These are phyloP conservation scores for Monascus purpureus DNA, from an alignment of 495 filamentous ascomycete species.

Conservation along the genomic window DNA sequence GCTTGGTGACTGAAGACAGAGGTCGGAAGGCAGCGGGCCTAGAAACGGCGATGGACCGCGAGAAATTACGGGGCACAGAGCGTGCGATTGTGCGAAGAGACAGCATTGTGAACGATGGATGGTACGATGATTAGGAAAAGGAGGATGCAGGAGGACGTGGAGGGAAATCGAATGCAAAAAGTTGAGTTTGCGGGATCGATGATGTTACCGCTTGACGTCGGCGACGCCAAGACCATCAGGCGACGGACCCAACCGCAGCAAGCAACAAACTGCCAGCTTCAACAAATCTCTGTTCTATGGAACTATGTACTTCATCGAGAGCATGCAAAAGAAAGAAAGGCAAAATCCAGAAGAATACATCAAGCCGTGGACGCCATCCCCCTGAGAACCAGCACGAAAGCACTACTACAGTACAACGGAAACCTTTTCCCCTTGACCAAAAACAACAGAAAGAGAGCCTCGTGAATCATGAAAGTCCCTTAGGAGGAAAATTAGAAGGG, in stretches of 20 bases:
- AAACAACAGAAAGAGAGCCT: slow-evolving; percentile 1
- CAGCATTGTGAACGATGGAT: slow-evolving; percentile 45
- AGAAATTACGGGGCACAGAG: slow-evolving; percentile 52
- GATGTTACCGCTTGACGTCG: too few relatives aligned
- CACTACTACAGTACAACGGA: too few relatives aligned
- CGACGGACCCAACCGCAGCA: too few relatives aligned
- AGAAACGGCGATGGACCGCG: slow-evolving; percentile 43
- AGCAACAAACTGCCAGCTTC: too few relatives aligned
- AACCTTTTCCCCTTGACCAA: not conserved
- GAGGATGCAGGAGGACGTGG: slow-evolving; percentile 4
- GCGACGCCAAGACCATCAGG: too few relatives aligned
- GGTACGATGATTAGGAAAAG: slow-evolving; percentile 3
- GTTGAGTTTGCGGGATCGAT: slow-evolving; percentile 4
- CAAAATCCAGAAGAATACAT: too few relatives aligned
- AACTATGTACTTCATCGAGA: too few relatives aligned
- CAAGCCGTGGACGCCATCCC: too few relatives aligned
- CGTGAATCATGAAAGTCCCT: slow-evolving; percentile 35
- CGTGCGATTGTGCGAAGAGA: slow-evolving; percentile 60
- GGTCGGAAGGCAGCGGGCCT: slow-evolving; percentile 32
- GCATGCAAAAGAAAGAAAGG: too few relatives aligned
- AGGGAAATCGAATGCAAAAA: slow-evolving; percentile 8
- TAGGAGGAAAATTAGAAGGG: slow-evolving; percentile 54
- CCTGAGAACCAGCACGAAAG: too few relatives aligned
- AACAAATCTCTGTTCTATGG: too few relatives aligned
- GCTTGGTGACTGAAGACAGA: slow-evolving; percentile 28